Conservation (phyloP, 2,329 filamentous ascomycete genomes). For the Byssoonygena ceratinophila region DNA sequence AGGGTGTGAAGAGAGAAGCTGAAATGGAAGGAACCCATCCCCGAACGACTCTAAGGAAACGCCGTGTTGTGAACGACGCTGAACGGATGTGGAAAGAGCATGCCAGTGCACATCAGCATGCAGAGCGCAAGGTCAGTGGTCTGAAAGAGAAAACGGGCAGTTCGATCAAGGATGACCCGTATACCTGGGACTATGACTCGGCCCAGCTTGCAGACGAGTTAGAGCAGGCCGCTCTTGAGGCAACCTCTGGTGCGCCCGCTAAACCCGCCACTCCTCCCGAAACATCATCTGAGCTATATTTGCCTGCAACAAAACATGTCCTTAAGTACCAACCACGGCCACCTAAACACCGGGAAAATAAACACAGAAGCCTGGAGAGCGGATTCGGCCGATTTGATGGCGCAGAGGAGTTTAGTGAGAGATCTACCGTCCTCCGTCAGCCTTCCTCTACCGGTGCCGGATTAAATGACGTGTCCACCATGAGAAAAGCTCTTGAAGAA, state of each 20-base stretch:
- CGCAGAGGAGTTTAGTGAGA: neutral
- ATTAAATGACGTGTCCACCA: constrained; percentile 4
- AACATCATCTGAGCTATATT: constrained; percentile 2
- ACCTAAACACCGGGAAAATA: constrained; percentile 18
- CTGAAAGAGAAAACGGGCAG: constrained; percentile 23
- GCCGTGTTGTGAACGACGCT: constrained; percentile 33
- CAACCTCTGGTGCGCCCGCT: constrained; percentile 27
- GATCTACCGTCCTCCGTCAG: neutral
- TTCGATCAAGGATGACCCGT: constrained; percentile 28
- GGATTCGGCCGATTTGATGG: neutral
- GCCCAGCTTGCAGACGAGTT: constrained; percentile 35
- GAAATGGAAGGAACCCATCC: neutral
- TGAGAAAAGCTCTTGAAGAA: constrained; percentile 7
- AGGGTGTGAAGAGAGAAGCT: constrained; percentile 15
- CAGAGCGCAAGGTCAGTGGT: constrained; percentile 10
- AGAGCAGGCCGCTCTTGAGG: constrained; percentile 34
- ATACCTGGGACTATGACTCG: constrained; percentile 35
- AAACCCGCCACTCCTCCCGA: constrained; percentile 17
- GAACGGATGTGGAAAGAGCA: constrained; percentile 32
- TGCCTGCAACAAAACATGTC: constrained; percentile 20
- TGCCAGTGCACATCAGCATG: constrained; percentile 19
- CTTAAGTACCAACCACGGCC: constrained; percentile 31
- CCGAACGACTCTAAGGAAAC: constrained; percentile 24
- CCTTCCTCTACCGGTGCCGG: neutral
- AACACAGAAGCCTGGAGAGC: neutral